Base-by-base conservation (phyloP, 768 basidiomycete species). In the Suillus subluteus region DNA sequence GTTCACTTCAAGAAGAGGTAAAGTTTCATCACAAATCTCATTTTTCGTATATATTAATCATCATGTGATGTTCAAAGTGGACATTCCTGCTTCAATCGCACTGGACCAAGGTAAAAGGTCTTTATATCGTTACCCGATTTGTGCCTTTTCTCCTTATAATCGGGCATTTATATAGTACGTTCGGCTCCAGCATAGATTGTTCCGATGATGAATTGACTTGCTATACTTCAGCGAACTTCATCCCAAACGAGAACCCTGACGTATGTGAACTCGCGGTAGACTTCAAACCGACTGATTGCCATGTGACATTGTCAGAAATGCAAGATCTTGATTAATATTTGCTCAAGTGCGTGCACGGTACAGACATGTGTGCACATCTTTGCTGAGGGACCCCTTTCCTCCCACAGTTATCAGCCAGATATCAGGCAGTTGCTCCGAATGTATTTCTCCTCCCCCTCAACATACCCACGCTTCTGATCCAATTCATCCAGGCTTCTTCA, bases 21-120 rank as follows among this genome's bases (percentile, higher is more conserved):
- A 18, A 5, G 16, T 8, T 35, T 26, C 11, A 15, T 23, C 8
- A 58, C n/a, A 5, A 23, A 7, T n/a, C 56, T 23, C 26, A 30
- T 8, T 54, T 26, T 52, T 50, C 23, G 6, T 15, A 41, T 41
- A 50, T 7, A 15, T 13, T 50, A 13, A 50, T 23, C 13, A 50
- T 32, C 30, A 35, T 8, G 26, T 30, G 15, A 5, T 59, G 15
- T 59, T 59, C 38, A 18, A 18, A 59, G 58, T 59, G 58, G 58
- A 59, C 58, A 23, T 59, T 41, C 26, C 38, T 59, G 16, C 58
- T 59, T 59, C 58, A 18, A 41, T 59, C 58, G 58, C 58, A 38
- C 9, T 59, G 58, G 58, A 59, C 58, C 58, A 32, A 41, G 26
- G 38, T 59, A 11, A 59, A 59, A 26, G 58, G 40, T 3, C 58